Conservation (phyloP, 768 basidiomycete genomes). For the Mycena maculata region DNA sequence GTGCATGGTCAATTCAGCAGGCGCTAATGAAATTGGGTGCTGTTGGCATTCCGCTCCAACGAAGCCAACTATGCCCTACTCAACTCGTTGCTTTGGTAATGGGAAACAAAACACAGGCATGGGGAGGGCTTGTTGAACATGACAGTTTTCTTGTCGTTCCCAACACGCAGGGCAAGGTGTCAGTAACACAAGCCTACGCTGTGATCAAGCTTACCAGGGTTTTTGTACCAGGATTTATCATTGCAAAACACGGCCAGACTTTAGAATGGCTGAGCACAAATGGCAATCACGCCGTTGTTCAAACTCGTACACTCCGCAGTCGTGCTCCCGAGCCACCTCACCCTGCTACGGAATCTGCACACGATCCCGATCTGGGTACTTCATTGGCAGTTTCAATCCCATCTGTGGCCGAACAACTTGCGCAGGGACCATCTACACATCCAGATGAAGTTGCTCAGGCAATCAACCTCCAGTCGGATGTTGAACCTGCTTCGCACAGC, state of each 20-base stretch:
- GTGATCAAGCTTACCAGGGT: conserved; percentile 28
- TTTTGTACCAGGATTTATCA: conserved; percentile 22
- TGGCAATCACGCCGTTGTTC: conserved; percentile 22
- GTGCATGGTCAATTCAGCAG: conserved; percentile 19
- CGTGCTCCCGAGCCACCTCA: conserved; percentile 16
- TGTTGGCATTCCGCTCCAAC: conserved; percentile 21
- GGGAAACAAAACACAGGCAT: conserved; percentile 12
- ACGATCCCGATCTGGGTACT: conserved; percentile 10
- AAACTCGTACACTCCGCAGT: conserved; percentile 28
- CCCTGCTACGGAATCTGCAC: conserved; percentile 1
- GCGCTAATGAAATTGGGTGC: conserved; percentile 9
- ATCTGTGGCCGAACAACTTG: conserved; percentile 3
- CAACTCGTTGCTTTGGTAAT: conserved; percentile 30
- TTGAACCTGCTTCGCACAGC: neutral
- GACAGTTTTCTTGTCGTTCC: conserved; percentile 14
- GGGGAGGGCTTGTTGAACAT: conserved; percentile 19
- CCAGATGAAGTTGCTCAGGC: neutral
- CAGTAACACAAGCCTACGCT: conserved; percentile 19
- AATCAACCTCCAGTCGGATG: neutral
- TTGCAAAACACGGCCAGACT: conserved; percentile 26
- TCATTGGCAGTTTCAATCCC: conserved; percentile 17
- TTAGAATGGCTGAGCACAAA: conserved; percentile 19
- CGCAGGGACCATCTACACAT: neutral
- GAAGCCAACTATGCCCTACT: conserved; percentile 1
- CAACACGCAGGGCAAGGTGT: neutral